Evolutionary conservation across 257 asterid species (phyloP).

Genomic region (Petunia secreta): DNA sequence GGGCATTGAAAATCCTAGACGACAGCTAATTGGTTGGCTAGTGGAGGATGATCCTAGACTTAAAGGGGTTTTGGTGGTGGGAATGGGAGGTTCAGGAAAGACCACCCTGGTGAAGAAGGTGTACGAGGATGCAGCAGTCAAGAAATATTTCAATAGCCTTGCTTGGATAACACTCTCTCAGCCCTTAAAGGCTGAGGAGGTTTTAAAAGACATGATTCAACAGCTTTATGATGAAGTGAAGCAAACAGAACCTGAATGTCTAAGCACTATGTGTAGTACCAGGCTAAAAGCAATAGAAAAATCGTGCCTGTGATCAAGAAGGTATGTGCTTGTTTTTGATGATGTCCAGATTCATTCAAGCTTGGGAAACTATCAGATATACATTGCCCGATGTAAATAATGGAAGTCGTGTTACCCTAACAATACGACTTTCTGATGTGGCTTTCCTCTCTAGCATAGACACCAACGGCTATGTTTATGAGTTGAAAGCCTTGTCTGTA

Average conservation of each 20-base stretch:
- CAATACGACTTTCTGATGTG: conserved; percentile 23
- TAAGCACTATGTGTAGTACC: conserved; percentile 16
- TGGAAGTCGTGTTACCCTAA: conserved; percentile 42
- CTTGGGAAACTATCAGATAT: conserved; percentile 40
- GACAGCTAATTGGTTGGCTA: conserved; percentile 27
- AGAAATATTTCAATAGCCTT: conserved; percentile 37
- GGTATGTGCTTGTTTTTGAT: conserved; percentile 40
- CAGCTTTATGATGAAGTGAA: conserved; percentile 36
- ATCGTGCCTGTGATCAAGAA: conserved; percentile 31
- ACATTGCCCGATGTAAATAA: conserved; percentile 33
- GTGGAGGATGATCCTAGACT: conserved; percentile 29
- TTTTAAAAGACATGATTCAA: conserved; percentile 31
- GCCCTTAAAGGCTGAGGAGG: conserved; percentile 29
- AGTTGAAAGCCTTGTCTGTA: conserved; percentile 23
- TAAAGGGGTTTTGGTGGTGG: conserved; percentile 40
- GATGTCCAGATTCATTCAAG: conserved; percentile 35
- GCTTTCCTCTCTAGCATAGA: conserved; percentile 4
- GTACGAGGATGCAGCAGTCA: conserved; percentile 33
- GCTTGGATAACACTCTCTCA: conserved; percentile 46
- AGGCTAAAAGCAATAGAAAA: conserved; percentile 26
- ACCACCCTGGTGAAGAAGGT: conserved; percentile 47
- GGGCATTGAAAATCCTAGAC: conserved; percentile 41
- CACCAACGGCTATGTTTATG: conserved; percentile 14
- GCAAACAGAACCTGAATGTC: conserved; percentile 23
- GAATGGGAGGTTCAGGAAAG: conserved; percentile 50